phyloP scores from a whole-genome alignment of 139 green algal species.

The Chlamydomonas applanata region DNA sequence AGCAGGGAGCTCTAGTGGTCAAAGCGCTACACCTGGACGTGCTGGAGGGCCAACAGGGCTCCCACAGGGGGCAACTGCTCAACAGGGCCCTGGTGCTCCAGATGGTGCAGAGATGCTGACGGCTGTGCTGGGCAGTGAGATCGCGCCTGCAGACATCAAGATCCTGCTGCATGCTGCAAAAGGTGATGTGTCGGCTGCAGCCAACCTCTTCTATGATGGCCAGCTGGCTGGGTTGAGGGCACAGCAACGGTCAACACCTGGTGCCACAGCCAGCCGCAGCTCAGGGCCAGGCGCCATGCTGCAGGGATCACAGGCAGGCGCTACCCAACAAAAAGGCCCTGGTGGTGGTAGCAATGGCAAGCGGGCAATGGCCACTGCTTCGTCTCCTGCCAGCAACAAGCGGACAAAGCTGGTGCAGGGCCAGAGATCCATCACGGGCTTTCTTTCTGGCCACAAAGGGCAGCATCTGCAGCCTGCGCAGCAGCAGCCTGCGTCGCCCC shows the following conservation, averaged over 20 bases:
- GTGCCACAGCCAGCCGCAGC: background rate
- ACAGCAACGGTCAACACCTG: background rate
- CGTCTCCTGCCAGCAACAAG: background rate
- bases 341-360: background rate
- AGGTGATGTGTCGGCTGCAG: constrained; percentile 26
- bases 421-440: too few species aligned
- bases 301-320: background rate
- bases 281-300: background rate
- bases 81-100: background rate
- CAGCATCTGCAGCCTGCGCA: constrained; percentile 1
- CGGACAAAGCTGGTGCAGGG: too few species aligned
- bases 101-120: constrained; percentile 20
- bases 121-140: constrained; percentile 34
- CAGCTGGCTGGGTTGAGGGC: background rate
- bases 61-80: background rate
- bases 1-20: background rate
- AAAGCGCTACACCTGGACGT: background rate
- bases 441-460: background rate
- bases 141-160: background rate
- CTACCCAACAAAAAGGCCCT: background rate
- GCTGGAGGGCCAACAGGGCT: background rate
- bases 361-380: background rate
- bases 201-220: constrained; percentile 45
- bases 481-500: background rate
- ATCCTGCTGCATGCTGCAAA: constrained; percentile 33